phyloP scores from a whole-genome alignment of 2,329 filamentous ascomycete species.

The Aspergillus tubingensis region DNA sequence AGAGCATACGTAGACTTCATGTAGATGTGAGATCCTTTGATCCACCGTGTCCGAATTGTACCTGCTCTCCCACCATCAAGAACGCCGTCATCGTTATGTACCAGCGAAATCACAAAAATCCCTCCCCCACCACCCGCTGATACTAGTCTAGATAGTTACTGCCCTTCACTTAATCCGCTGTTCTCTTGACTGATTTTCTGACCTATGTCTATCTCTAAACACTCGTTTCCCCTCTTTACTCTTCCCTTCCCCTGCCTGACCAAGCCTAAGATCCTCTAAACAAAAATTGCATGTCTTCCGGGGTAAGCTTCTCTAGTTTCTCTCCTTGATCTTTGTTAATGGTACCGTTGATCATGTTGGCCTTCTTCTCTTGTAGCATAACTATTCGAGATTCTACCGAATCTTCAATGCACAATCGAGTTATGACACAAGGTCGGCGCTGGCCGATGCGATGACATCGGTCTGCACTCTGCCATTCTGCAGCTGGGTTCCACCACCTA shows the following conservation, averaged over 20 bases:
- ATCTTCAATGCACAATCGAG: constrained; percentile 92
- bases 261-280: constrained; percentile 70
- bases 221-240: background rate
- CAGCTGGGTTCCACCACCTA: constrained; percentile 99
- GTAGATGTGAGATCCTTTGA: background rate
- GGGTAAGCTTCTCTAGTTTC: constrained; percentile 86
- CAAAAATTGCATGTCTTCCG: constrained; percentile 92
- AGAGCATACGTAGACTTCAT: too few species aligned
- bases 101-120: too few species aligned
- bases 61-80: background rate
- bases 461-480: constrained; percentile 97
- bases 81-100: too few species aligned
- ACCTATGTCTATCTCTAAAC: too few species aligned
- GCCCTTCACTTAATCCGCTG: too few species aligned
- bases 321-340: constrained; percentile 84
- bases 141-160: too few species aligned
- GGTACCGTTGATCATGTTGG: constrained; percentile 94
- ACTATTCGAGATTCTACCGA: constrained; percentile 97
- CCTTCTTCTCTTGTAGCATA: constrained; percentile 96
- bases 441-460: constrained; percentile 94
- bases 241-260: background rate
- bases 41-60: background rate
- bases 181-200: too few species aligned
- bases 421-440: constrained; percentile 89
- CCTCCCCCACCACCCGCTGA: too few species aligned